Conservation (phyloP, 768 basidiomycete genomes). For the Mycena sanguinolenta region DNA sequence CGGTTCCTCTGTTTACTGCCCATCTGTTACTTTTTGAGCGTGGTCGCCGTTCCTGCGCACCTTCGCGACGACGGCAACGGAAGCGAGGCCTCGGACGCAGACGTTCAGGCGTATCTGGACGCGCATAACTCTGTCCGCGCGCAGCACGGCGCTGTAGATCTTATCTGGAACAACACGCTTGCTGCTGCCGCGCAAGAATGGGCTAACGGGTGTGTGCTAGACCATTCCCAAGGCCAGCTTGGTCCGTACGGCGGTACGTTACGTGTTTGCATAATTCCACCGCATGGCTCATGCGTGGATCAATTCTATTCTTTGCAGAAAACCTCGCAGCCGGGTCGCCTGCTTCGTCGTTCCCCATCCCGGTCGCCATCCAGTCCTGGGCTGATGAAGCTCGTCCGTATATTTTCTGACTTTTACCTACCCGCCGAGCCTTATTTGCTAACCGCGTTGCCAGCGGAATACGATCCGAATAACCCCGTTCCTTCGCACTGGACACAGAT, state of each 20-base stretch:
- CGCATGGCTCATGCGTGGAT: not conserved
- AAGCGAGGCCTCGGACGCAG: constrained; percentile 10
- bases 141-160: constrained; percentile 56
- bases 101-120: constrained; percentile 15
- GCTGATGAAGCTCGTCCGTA: constrained; percentile 58
- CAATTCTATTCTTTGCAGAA: constrained; percentile 45
- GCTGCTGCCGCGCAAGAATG: constrained; percentile 59
- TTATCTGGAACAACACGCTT: constrained; percentile 61
- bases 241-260: constrained; percentile 54
- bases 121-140: constrained; percentile 54
- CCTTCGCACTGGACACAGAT: constrained; percentile 64
- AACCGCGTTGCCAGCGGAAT: constrained; percentile 44
- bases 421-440: not conserved
- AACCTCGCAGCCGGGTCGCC: constrained; percentile 65
- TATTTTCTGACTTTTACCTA: constrained; percentile 15
- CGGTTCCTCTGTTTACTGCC: constrained; percentile 9
- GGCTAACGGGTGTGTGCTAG: constrained; percentile 61
- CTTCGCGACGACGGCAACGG: constrained; percentile 6
- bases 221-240: constrained; percentile 57
- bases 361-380: constrained; percentile 54
- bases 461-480: constrained; percentile 54
- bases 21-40: constrained; percentile 10
- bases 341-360: constrained; percentile 45
- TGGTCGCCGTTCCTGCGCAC: constrained; percentile 4
- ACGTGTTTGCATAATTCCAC: not conserved